Evolutionary conservation across 805 yeast genomes (phyloP), one percentile per base, ranked within the genome.

Genomic region (Starmerella sirachaensis): DNA sequence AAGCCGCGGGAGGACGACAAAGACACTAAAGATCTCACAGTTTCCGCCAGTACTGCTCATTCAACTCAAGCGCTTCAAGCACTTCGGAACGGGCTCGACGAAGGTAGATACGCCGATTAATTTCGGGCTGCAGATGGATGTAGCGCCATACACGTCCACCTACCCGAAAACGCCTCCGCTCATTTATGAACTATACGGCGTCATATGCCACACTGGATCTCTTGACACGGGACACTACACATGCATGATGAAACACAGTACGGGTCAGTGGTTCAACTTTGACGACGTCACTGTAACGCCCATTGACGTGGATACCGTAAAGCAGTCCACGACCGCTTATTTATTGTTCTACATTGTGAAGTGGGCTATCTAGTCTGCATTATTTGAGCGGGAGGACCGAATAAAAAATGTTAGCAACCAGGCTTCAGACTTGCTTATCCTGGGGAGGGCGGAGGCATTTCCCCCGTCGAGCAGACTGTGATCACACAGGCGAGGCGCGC

Each of bases 181-280:
- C n/a, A 59, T 74, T 2, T 88, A 80, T 58, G 95, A 88, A 58
- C 66, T 91, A 29, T 84, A 76, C 59, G 94, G 88, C 2, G 72
- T 86, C 22, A 78, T 91, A 8, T 75, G 84, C 50, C 98, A 91
- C 57, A 76, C 75, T 23, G 99, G 99, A 1, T 76, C 88, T 14
- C 91, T 88, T 6, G 84, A 84, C 55, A 91, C 96, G 2, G 99
- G 99, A 9, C 99, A 91, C 58, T 91, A 91, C 56, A 70, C 86
- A 11, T 78, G 91, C 13, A 68, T 77, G 51, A 70, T 82, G 43
- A 88, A 86, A 35, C 53, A 45, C 37, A 22, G 35, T 26, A 35
- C 46, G 14, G 50, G 50, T 14, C 33, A 41, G 50, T 91, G 99
- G 99, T 79, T 79, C 55, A 76, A 74, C 55, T 86, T 85, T 56